Base-by-base conservation (phyloP, 1,139 yeast species). In the Nakaseomyces uthaithaninus region DNA sequence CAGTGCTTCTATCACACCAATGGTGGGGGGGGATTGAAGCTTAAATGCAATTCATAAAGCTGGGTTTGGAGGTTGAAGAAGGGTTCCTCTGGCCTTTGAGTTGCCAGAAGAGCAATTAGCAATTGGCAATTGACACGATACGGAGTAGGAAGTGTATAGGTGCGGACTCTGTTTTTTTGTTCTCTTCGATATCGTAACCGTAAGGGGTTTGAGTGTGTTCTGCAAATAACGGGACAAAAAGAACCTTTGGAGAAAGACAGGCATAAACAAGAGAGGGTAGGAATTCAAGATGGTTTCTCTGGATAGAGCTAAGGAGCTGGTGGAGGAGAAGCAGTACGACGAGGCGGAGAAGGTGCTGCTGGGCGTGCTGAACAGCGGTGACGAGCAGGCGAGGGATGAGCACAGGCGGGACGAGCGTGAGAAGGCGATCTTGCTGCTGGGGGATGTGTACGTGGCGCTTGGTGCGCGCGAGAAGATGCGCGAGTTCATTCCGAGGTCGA, bases 401-500 rank as follows among this genome's bases (percentile, higher is more conserved):
- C 52, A 33, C 43, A 54, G 58, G 46, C 60, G 44, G 57, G 66
- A 69, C 52, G 73, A 71, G 45, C 82, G 79, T 56, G 91, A 82
- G 55, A 55, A 68, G 8, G 74, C 84, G 34, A 77, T 81, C 35
- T 55, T 75, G 39, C 85, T 78, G 53, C 63, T 81, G 52, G 87
- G 85, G 22, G 68, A 71, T 43, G 54, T 81, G 15, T 81, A 77
- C 57, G 71, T 71, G 45, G 52, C 54, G 1, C 62, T 64, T 25
- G 52, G 66, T 9, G 68, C 75, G 39, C 67, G 72, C 17, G 66
- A 63, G 4, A 73, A 77, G 51, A 70, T 91, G 40, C 67, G 73
- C 14, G 66, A 65, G 30, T 74, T 91, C 55, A 75, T 91, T 37
- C 69, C 75, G n/a, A 72, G 76, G 36, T 80, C 94, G 0, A 74